Percentiles rank a stretch among this genome's conserved stretches.
Conservation (phyloP, 2,329 filamentous ascomycete species). For the Paraconiothyrium brasiliense region DNA sequence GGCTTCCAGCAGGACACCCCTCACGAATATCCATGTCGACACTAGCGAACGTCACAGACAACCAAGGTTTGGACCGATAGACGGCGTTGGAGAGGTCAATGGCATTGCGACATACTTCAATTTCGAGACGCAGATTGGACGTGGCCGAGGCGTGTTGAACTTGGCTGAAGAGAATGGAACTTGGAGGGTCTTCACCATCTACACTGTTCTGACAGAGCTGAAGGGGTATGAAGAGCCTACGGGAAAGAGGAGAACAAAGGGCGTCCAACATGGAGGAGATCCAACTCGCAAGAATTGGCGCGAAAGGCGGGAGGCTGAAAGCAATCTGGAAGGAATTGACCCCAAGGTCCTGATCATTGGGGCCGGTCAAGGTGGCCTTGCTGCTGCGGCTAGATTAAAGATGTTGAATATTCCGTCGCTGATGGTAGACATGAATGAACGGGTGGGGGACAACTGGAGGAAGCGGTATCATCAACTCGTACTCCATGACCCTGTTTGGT, state of each 20-base stretch:
- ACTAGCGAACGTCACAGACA: conserved; percentile 27
- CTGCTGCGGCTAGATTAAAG: conserved; percentile 54
- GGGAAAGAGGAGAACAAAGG: conserved; percentile 34
- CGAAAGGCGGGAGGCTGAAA: conserved; percentile 41
- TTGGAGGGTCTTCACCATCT: conserved; percentile 54
- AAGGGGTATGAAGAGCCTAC: conserved; percentile 47
- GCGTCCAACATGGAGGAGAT: conserved; percentile 41
- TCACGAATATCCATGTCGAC: conserved; percentile 43
- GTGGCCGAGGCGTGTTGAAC: conserved; percentile 46
- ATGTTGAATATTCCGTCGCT: conserved; percentile 55
- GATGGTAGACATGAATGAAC: conserved; percentile 55
- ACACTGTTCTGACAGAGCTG: conserved; percentile 49
- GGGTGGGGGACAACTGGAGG: conserved; percentile 58
- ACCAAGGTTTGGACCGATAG: conserved; percentile 40
- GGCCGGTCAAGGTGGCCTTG: conserved; percentile 57
- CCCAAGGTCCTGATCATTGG: conserved; percentile 47
- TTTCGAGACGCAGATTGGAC: conserved; percentile 41
- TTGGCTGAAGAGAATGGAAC: conserved; percentile 44
- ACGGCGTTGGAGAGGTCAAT: conserved; percentile 40
- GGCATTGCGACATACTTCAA: conserved; percentile 41
- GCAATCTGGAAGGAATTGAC: conserved; percentile 32
- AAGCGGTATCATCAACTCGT: conserved; percentile 57
- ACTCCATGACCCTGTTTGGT: conserved; percentile 52
- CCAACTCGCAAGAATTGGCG: conserved; percentile 42
- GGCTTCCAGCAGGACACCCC: conserved; percentile 43